Conservation (phyloP, 164 flowering plant genomes). For the Nymphaea colorata region DNA sequence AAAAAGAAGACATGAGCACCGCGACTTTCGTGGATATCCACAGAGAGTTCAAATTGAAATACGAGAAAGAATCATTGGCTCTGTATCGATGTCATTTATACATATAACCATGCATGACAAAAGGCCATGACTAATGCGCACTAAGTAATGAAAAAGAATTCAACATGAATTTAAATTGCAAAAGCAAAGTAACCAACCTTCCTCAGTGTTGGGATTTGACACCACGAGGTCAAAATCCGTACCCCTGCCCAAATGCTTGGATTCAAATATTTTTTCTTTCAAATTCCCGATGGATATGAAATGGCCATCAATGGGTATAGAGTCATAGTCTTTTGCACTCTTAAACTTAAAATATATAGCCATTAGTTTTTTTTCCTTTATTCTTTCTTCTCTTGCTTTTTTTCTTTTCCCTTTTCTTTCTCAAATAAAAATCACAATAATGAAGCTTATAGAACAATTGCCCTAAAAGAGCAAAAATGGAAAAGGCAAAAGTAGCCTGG, state of each 20-base stretch:
- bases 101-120: background rate
- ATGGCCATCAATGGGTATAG: slow-evolving; percentile 83
- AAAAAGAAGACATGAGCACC: background rate
- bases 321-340: slow-evolving; percentile 98
- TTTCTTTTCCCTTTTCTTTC: background rate
- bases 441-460: background rate
- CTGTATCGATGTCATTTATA: no score
- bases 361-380: slow-evolving; percentile 27
- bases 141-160: background rate
- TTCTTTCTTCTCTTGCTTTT: background rate
- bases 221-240: slow-evolving; percentile 94
- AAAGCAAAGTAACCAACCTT: slow-evolving; percentile 63
- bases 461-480: background rate
- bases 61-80: no score
- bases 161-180: background rate
- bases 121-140: background rate
- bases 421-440: background rate
- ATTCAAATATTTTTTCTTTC: slow-evolving; percentile 97
- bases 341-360: slow-evolving; percentile 97
- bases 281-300: slow-evolving; percentile 79
- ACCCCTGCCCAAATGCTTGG: slow-evolving; percentile 97
- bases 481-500: background rate
- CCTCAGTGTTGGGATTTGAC: slow-evolving; percentile 90
- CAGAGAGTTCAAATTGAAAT: no score
- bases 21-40: no score